A percentile compares a stretch with the other conserved stretches of the same genome.
Conservation (phyloP, 2,329 filamentous ascomycete species). For the Epichloe aotearoae region DNA sequence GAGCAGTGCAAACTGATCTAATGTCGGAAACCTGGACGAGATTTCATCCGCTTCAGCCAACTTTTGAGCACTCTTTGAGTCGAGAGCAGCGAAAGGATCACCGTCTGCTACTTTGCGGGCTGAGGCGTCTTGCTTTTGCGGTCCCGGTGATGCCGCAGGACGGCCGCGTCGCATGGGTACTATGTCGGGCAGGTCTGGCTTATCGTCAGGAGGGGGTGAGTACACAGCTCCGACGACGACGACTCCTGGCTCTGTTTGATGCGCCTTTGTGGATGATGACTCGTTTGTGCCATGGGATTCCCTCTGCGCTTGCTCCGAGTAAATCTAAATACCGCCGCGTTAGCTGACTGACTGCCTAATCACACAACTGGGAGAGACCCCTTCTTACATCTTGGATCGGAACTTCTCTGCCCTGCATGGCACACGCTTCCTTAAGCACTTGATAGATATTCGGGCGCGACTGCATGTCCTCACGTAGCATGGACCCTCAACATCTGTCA, state of each 20-base stretch:
- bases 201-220: constrained; percentile 57
- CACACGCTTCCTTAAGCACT: constrained; percentile 72
- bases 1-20: constrained; percentile 85
- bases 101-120: constrained; percentile 52
- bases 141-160: constrained; percentile 25
- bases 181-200: constrained; percentile 71
- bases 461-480: constrained; percentile 75
- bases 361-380: neutral
- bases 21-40: constrained; percentile 71
- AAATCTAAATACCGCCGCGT: constrained; percentile 43
- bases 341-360: neutral
- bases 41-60: constrained; percentile 57
- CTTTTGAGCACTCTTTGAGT: constrained; percentile 40
- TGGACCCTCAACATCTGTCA: constrained; percentile 47
- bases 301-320: constrained; percentile 48
- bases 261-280: constrained; percentile 35
- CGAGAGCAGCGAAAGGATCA: constrained; percentile 86
- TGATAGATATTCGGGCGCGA: constrained; percentile 85
- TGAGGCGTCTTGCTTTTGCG: constrained; percentile 40
- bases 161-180: constrained; percentile 88
- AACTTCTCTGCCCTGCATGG: constrained; percentile 75
- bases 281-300: constrained; percentile 35
- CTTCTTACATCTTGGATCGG: constrained; percentile 74
- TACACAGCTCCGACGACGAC: constrained; percentile 67
- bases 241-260: constrained; percentile 35